Base-by-base conservation (phyloP, 2,329 filamentous ascomycete genomes). In the Ilyonectria mors-panacis region DNA sequence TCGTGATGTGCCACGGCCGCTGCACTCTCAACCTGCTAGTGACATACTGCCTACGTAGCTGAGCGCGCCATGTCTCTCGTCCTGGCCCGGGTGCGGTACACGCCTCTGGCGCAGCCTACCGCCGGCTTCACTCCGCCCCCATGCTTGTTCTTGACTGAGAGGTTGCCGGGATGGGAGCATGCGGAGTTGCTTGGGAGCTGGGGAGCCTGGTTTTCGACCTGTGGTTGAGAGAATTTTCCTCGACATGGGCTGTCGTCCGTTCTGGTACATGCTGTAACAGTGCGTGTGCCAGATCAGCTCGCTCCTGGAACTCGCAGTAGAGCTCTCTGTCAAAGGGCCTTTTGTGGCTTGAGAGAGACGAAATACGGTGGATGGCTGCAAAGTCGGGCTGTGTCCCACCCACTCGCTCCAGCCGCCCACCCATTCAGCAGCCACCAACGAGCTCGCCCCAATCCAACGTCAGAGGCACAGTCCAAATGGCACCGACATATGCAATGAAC, bases 21-120 rank as follows among this genome's bases (percentile, higher is more conserved):
- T 39, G 26, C 45, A 42, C 47, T 48, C 17, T 21, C 26, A 13
- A 56, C 35, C 13, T 48, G 51, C 55, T 53, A 54, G 55, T 33
- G 30, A 33, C 30, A 12, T 3, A 12, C 30, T 33, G 30, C 30
- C 3, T 33, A 33, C 30, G 10, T 33, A 12, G 30, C 30, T 33
- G 44, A 51, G 59, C 50, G 55, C 51, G 26, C 51, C 37, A 50
- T 57, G 60, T 58, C 44, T 65, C 51, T 55, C n/a, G 6, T n/a
- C 30, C 30, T 39, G 21, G 51, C 12, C 30, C 8, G 30, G 12
- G 39, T 17, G 17, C 39, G 12, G 51, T 21, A 50, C 51, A n/a
- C 48, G 51, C 17, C 42, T 35, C 59, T 21, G 59, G 39, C 51
- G 28, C 28, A 58, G 39, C n/a, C 9, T 28, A 12, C 37, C 23